These are phyloP conservation scores for Ustilago bromivora DNA, from an alignment of 1,284 basidiomycete species.

Conservation along the genomic window DNA sequence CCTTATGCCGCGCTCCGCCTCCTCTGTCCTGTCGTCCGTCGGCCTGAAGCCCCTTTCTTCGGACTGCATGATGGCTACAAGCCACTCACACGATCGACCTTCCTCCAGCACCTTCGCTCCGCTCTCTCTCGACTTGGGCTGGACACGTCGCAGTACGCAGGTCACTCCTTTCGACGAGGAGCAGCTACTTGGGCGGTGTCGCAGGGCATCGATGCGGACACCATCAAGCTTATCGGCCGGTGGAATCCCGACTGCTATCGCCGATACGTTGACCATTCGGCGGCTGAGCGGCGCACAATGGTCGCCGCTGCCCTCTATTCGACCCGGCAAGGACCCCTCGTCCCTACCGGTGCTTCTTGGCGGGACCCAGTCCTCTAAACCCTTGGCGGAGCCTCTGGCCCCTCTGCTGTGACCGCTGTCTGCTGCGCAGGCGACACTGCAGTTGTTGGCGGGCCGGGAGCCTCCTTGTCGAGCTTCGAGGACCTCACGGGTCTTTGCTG, in stretches of 20 bases:
- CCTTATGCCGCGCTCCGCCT: neutral
- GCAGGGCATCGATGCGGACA: neutral
- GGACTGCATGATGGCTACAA: neutral
- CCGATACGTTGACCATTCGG: neutral
- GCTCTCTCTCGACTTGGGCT: neutral
- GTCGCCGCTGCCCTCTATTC: too few relatives aligned
- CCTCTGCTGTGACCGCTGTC: too few relatives aligned
- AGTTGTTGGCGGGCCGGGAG: too few relatives aligned
- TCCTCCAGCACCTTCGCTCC: neutral
- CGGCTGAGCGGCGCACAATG: neutral
- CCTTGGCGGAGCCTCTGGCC: too few relatives aligned
- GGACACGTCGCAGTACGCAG: neutral
- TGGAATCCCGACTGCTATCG: neutral
- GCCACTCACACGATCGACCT: neutral
- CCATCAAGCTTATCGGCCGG: neutral
- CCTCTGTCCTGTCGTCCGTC: too few relatives aligned
- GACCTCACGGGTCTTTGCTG: too few relatives aligned
- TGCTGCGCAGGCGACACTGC: too few relatives aligned
- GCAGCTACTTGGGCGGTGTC: neutral
- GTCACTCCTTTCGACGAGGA: neutral
- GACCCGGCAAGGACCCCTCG: too few relatives aligned
- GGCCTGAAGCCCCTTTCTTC: neutral
- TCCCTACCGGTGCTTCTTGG: too few relatives aligned
- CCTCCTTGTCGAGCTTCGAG: too few relatives aligned
- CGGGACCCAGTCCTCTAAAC: too few relatives aligned